Conservation (phyloP, 495 filamentous ascomycete genomes). For the Aspergillus carlsbadensis region DNA sequence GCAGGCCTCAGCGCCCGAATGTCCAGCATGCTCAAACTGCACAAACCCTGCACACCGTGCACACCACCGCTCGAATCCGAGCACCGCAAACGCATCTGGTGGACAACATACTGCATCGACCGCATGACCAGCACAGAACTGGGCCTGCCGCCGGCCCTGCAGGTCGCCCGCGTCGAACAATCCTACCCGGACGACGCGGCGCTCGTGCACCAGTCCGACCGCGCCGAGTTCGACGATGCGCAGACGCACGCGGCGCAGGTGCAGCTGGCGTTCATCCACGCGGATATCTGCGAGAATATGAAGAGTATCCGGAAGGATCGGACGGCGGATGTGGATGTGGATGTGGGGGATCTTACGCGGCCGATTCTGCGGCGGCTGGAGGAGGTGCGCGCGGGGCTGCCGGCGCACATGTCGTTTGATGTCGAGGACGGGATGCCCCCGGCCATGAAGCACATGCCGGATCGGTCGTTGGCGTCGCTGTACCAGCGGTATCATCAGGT, state of each 20-base stretch:
- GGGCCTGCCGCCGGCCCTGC: conserved; percentile 1
- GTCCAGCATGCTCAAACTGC: conserved; percentile 9
- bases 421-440: conserved; percentile 1
- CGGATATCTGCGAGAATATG: conserved; percentile 1
- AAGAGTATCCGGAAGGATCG: background rate
- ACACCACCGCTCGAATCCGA: conserved; percentile 2
- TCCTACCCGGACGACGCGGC: background rate
- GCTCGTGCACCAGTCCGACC: background rate
- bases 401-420: background rate
- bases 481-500: conserved; percentile 4
- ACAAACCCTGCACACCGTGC: background rate
- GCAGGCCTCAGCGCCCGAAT: conserved; percentile 9
- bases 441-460: background rate
- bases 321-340: background rate
- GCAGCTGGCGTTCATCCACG: background rate
- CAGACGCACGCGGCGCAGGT: background rate
- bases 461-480: conserved; percentile 3
- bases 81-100: conserved; percentile 21
- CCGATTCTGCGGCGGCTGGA: background rate
- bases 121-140: conserved; percentile 17
- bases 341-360: background rate
- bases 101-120: conserved; percentile 18
- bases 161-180: background rate
- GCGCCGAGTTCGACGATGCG: background rate
- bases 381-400: background rate